Evolutionary conservation across 2,329 filamentous ascomycete species (phyloP).

Genomic region (Ceratocystis diversiconidia): DNA sequence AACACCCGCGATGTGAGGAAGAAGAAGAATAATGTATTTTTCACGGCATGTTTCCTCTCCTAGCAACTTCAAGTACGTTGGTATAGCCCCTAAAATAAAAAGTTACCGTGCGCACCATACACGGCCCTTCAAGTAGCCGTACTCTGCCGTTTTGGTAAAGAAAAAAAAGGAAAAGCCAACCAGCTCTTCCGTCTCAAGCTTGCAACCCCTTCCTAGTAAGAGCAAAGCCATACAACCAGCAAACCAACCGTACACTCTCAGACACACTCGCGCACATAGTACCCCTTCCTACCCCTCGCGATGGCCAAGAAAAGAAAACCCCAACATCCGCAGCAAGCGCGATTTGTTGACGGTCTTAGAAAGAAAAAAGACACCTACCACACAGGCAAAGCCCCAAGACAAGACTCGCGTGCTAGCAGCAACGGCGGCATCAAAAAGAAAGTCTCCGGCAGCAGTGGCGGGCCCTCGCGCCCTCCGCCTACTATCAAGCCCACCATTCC

Average conservation of each 20-base stretch:
- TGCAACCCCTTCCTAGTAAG: no score
- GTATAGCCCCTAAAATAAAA: background rate
- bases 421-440: conserved; percentile 19
- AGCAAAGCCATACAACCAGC: background rate
- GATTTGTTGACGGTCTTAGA: conserved; percentile 14
- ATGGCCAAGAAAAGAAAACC: conserved; percentile 35
- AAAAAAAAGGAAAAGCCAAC: background rate
- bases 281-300: background rate
- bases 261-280: background rate
- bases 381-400: conserved; percentile 2
- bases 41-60: background rate
- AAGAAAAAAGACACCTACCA: conserved; percentile 13
- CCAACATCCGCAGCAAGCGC: conserved; percentile 19
- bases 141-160: background rate
- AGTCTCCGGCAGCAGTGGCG: conserved; percentile 18
- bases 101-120: background rate
- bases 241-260: background rate
- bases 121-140: background rate
- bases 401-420: background rate
- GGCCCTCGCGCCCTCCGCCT: conserved; percentile 10
- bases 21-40: background rate
- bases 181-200: background rate
- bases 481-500: conserved; percentile 39
- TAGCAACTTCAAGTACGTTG: background rate
- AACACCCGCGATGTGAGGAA: background rate